Evolutionary conservation across 2,329 filamentous ascomycete species (phyloP).

Genomic region (Apiospora kogelbergensis): DNA sequence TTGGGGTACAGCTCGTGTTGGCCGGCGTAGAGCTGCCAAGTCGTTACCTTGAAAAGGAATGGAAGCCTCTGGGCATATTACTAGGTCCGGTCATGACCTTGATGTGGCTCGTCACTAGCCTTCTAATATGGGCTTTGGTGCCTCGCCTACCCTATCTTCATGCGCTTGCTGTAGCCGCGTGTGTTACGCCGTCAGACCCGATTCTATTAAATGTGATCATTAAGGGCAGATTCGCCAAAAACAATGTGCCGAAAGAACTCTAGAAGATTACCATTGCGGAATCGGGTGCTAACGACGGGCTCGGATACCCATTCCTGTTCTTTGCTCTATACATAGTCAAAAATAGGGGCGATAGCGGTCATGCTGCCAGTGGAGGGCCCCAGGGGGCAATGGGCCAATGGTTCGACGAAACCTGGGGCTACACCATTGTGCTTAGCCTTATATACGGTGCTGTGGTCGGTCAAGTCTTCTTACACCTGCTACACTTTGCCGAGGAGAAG

Average conservation of each 20-base stretch:
- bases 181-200: conserved; percentile 90
- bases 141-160: conserved; percentile 73
- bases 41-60: conserved; percentile 76
- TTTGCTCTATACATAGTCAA: conserved; percentile 82
- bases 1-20: conserved; percentile 87
- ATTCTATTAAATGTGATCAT: conserved; percentile 87
- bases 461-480: conserved; percentile 76
- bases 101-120: conserved; percentile 85
- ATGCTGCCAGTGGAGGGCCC: conserved; percentile 56
- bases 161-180: conserved; percentile 77
- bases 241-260: conserved; percentile 79
- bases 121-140: conserved; percentile 75
- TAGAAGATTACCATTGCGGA: conserved; percentile 82
- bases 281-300: conserved; percentile 84
- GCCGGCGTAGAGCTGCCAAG: conserved; percentile 86
- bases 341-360: conserved; percentile 61
- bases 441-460: conserved; percentile 76
- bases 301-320: conserved; percentile 88
- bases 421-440: conserved; percentile 77
- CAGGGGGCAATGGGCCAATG: conserved; percentile 72
- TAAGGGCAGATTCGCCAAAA: conserved; percentile 90
- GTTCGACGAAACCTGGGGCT: conserved; percentile 85
- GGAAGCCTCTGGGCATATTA: conserved; percentile 71
- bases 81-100: conserved; percentile 80
- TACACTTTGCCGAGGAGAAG: conserved; percentile 80